phyloP scores from a whole-genome alignment of 495 filamentous ascomycete genomes.

The Bacidia gigantensis region DNA sequence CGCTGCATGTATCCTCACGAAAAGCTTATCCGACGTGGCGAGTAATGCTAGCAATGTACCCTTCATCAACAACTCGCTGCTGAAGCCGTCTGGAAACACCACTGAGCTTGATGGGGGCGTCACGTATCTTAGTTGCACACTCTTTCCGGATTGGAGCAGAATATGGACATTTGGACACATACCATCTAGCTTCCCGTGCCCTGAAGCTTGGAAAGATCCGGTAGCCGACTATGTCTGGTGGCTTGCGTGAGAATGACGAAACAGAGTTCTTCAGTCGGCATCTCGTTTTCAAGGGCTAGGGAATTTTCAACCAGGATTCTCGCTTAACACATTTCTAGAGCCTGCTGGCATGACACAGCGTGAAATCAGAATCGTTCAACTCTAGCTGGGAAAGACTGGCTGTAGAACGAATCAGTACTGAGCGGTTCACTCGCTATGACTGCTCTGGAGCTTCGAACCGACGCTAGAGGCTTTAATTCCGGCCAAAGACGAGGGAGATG shows the following conservation, averaged over 20 bases:
- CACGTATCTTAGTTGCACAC: background rate
- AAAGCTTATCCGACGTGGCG: background rate
- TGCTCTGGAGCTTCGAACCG: no score
- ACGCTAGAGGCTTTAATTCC: no score
- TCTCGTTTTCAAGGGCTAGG: no score
- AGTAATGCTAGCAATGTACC: background rate
- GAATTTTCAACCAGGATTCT: no score
- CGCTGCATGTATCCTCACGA: background rate
- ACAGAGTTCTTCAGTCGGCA: no score
- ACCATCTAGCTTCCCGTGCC: constrained; percentile 2
- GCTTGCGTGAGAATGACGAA: background rate
- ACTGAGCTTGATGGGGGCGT: background rate
- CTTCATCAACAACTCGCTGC: background rate
- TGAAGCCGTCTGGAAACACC: background rate
- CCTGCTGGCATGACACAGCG: no score
- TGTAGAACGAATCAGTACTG: no score
- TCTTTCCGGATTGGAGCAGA: background rate
- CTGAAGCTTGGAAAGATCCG: constrained; percentile 2
- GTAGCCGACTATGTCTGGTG: constrained; percentile 2
- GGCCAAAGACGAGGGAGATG: no score
- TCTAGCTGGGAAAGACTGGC: no score
- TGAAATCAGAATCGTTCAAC: no score
- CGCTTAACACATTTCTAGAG: no score
- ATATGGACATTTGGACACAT: constrained; percentile 5
- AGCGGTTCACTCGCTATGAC: no score